Percentiles rank a stretch among this genome's conserved stretches.
Evolutionary conservation across 1,139 yeast genomes (phyloP).

Genomic region (Pichia sp.): DNA sequence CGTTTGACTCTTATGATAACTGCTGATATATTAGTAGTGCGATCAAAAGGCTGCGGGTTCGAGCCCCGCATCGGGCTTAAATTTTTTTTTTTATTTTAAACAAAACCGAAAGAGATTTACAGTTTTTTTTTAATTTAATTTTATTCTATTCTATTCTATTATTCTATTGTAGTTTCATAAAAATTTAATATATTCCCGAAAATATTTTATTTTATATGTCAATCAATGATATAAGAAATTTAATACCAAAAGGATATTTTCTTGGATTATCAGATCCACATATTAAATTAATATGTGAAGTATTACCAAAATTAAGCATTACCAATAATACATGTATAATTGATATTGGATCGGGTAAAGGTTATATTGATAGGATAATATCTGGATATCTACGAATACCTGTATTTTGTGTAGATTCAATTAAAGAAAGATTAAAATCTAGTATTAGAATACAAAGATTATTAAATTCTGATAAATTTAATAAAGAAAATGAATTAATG

Average conservation of each 20-base stretch:
- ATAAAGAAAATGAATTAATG: constrained; percentile 2
- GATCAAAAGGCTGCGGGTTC: constrained; percentile 37
- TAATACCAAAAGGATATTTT: constrained; percentile 5
- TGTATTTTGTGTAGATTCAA: constrained; percentile 22
- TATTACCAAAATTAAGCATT: background rate
- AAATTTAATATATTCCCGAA: no score
- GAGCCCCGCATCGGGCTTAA: constrained; percentile 31
- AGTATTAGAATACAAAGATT: constrained; percentile 18
- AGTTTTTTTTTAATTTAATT: no score
- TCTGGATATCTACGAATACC: constrained; percentile 13
- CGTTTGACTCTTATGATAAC: constrained; percentile 31
- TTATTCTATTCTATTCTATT: no score
- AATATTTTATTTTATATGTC: no score
- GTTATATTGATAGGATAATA: constrained; percentile 23
- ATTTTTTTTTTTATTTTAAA: constrained; percentile 1
- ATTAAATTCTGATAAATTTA: constrained; percentile 13
- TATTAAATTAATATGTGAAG: background rate
- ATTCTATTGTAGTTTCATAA: no score
- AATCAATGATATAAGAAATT: background rate
- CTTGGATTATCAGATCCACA: background rate
- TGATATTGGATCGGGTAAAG: constrained; percentile 29
- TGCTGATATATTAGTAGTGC: background rate
- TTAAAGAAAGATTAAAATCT: constrained; percentile 18
- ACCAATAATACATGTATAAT: constrained; percentile 8
- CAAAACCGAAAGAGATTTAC: no score